These are phyloP conservation scores for Termitomyces sp. DNA, from an alignment of 768 basidiomycete species.

Conservation along the genomic window DNA sequence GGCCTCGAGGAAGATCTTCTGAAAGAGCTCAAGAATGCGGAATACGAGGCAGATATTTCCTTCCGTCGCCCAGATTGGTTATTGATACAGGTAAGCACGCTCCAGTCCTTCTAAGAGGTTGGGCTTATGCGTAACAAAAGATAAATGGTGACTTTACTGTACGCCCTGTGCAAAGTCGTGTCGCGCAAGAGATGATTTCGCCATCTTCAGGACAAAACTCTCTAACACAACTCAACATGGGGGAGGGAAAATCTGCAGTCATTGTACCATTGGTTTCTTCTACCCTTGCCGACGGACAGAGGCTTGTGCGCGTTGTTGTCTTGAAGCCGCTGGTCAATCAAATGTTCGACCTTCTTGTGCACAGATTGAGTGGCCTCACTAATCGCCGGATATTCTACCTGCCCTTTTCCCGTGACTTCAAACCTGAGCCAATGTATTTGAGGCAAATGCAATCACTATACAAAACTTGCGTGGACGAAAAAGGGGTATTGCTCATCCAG, in stretches of 20 bases:
- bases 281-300: constrained; percentile 41
- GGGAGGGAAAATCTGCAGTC: constrained; percentile 53
- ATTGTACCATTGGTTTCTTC: constrained; percentile 46
- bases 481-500: constrained; percentile 47
- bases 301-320: constrained; percentile 47
- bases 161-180: constrained; percentile 39
- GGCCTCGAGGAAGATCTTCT: constrained; percentile 29
- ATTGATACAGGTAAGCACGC: neutral
- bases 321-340: constrained; percentile 44
- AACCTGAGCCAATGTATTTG: constrained; percentile 19
- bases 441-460: constrained; percentile 30
- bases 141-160: constrained; percentile 26
- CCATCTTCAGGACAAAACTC: constrained; percentile 38
- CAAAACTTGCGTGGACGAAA: constrained; percentile 33
- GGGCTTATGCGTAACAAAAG: neutral
- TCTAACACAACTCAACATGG: constrained; percentile 55
- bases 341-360: constrained; percentile 47
- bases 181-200: constrained; percentile 47
- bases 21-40: neutral
- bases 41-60: neutral
- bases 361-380: constrained; percentile 41
- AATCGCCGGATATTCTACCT: constrained; percentile 49
- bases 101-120: neutral
- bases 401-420: constrained; percentile 46
- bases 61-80: neutral